Evolutionary conservation across 1,284 basidiomycete genomes (phyloP), one percentile per base, ranked within the genome.

Genomic region (Malassezia pachydermatis): DNA sequence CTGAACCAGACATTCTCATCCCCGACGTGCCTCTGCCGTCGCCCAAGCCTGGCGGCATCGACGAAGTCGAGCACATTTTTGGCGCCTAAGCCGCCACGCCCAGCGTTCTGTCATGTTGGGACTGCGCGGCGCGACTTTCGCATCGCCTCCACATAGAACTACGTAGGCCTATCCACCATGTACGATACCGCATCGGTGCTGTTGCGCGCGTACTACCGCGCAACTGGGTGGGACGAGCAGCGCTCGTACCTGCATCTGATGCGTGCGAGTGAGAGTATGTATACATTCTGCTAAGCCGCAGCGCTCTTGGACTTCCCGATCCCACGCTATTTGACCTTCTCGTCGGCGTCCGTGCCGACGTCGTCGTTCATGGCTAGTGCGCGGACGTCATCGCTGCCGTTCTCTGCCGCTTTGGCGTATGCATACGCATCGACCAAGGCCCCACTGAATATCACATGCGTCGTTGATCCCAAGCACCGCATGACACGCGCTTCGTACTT

Each of bases 161-260:
- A n/a, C n/a, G n/a, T n/a, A n/a, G n/a, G n/a, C n/a, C n/a, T n/a
- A n/a, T n/a, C 34, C 40, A 28, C 17, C 24, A 70, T 69, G 67
- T 62, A 68, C 57, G 68, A 71, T 55, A 66, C 69, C 39, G 58
- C 62, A 19, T 65, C 86, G 10, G 87, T 89, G 75, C 83, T 95
- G 43, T 77, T 95, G 36, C 81, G 84, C 57, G 83, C 79, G 70
- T 95, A 94, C 74, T 89, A 89, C 76, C 79, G 80, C 57, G 82
- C 82, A 11, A 94, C 88, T 34, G 86, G 86, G 55, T 96, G 90
- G 90, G 90, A 90, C 67, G 86, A 92, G 72, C 88, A 95, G 73
- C 90, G 90, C 67, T 78, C 90, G 6, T 95, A 89, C 67, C 82
- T 84, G 5, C 87, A 92, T 62, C 71, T 96, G 29, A 95, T 88